Conservation (phyloP, 83 land plant species). For the Isoetes engelmannii region DNA sequence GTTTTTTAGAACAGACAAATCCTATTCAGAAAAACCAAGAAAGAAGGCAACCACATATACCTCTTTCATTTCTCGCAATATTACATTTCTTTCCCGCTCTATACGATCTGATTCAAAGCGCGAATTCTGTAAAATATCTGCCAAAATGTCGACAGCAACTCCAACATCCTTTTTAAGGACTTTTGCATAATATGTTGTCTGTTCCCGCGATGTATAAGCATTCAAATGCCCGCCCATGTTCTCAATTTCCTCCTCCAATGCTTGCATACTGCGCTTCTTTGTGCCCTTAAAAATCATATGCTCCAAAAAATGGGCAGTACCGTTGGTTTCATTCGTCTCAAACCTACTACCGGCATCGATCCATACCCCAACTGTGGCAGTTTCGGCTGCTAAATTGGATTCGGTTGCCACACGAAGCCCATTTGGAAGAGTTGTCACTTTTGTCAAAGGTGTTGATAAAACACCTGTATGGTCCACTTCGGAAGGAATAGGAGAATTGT, state of each 20-base stretch:
- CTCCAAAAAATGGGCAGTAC: slow-evolving; percentile 93
- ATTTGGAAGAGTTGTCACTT: slow-evolving; percentile 70
- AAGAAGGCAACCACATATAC: slow-evolving; percentile 26
- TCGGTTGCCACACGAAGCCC: slow-evolving; percentile 92
- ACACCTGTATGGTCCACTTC: slow-evolving; percentile 46
- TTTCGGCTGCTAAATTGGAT: slow-evolving; percentile 51
- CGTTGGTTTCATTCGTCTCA: slow-evolving; percentile 76
- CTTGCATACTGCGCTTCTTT: slow-evolving; percentile 41
- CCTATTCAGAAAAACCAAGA: background rate
- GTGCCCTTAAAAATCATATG: slow-evolving; percentile 99
- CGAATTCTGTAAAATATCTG: slow-evolving; percentile 89
- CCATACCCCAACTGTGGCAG: slow-evolving; percentile 96
- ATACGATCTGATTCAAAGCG: slow-evolving; percentile 54
- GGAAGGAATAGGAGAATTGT: slow-evolving; percentile 50
- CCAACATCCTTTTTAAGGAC: slow-evolving; percentile 64
- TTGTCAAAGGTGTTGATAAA: slow-evolving; percentile 61
- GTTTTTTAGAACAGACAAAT: background rate
- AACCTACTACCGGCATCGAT: slow-evolving; percentile 95
- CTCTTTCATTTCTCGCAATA: slow-evolving; percentile 94
- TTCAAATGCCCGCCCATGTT: slow-evolving; percentile 93
- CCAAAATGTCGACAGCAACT: slow-evolving; percentile 61
- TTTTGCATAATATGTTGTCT: slow-evolving; percentile 83
- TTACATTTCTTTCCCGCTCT: slow-evolving; percentile 73
- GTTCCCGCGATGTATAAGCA: slow-evolving; percentile 86
- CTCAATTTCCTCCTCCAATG: slow-evolving; percentile 93